These are phyloP conservation scores for Mycena polygramma DNA, from an alignment of 768 basidiomycete species.

Conservation along the genomic window DNA sequence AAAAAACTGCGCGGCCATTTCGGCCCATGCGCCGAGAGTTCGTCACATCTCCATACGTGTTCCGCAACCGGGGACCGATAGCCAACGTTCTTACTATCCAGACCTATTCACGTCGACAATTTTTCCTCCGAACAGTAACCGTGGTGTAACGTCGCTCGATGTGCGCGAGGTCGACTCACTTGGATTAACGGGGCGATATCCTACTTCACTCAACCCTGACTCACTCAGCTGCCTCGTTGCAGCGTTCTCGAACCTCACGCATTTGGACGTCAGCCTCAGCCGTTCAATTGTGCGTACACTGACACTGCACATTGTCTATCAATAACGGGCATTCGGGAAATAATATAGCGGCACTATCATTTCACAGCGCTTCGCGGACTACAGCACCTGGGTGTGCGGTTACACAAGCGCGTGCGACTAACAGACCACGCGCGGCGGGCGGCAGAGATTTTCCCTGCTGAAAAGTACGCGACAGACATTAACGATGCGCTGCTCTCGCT, in stretches of 20 bases:
- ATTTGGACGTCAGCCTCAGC: constrained; percentile 1
- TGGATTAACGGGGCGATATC: background rate
- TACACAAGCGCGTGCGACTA: background rate
- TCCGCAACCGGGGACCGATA: background rate
- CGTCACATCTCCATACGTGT: background rate
- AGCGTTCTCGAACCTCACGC: constrained; percentile 17
- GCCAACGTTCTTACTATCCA: background rate
- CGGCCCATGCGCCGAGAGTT: background rate
- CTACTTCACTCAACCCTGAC: background rate
- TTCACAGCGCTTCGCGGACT: background rate
- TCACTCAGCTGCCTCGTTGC: background rate
- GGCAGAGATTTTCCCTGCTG: background rate
- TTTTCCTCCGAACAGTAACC: background rate
- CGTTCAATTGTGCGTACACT: background rate
- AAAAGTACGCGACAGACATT: background rate
- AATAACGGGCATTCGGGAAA: background rate
- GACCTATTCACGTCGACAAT: background rate
- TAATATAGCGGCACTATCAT: background rate
- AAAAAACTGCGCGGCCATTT: background rate
- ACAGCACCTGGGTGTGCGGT: background rate
- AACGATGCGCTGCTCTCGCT: background rate
- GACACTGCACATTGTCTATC: background rate
- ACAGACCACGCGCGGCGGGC: background rate
- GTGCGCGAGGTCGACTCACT: background rate
- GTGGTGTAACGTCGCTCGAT: background rate